Conservation (phyloP, 352 stramenopile species). For the Albugo candida region DNA sequence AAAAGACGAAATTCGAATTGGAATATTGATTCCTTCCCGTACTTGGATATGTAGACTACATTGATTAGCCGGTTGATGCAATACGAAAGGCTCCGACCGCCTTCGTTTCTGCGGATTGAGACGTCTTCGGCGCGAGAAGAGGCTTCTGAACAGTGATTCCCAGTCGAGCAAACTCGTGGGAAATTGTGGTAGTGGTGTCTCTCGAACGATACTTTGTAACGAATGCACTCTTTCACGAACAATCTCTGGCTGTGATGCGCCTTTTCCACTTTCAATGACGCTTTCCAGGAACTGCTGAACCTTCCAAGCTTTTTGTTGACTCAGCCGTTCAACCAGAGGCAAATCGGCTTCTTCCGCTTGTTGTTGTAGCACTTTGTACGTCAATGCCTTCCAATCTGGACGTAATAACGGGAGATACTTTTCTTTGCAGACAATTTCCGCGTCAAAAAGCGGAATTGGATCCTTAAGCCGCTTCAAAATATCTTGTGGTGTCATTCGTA, state of each 20-base stretch:
- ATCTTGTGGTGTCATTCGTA: no score
- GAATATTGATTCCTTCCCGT: slow-evolving; percentile 54
- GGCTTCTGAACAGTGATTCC: slow-evolving; percentile 28
- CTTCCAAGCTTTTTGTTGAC: slow-evolving; percentile 8
- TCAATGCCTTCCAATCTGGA: slow-evolving; percentile 35
- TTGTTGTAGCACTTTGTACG: slow-evolving; percentile 22
- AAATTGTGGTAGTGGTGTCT: slow-evolving; percentile 65
- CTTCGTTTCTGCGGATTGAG: slow-evolving; percentile 25
- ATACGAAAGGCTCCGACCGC: slow-evolving; percentile 7
- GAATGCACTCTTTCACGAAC: slow-evolving; percentile 10
- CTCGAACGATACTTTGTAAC: slow-evolving; percentile 59
- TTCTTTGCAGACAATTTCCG: slow-evolving; percentile 34
- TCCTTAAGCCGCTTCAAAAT: slow-evolving; percentile 20
- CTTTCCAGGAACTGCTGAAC: slow-evolving; percentile 21
- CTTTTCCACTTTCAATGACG: slow-evolving; percentile 43
- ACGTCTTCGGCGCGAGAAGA: slow-evolving; percentile 33
- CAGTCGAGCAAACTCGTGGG: slow-evolving; percentile 18
- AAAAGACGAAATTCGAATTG: slow-evolving; percentile 13
- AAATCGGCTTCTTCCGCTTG: slow-evolving; percentile 14
- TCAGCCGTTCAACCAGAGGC: not conserved
- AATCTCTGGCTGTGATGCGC: slow-evolving; percentile 14
- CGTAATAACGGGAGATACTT: slow-evolving; percentile 37
- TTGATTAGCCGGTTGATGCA: slow-evolving; percentile 32
- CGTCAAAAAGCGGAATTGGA: slow-evolving; percentile 38
- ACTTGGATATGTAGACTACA: slow-evolving; percentile 75